phyloP scores from a whole-genome alignment of 768 basidiomycete genomes.

The Suillus americanus region DNA sequence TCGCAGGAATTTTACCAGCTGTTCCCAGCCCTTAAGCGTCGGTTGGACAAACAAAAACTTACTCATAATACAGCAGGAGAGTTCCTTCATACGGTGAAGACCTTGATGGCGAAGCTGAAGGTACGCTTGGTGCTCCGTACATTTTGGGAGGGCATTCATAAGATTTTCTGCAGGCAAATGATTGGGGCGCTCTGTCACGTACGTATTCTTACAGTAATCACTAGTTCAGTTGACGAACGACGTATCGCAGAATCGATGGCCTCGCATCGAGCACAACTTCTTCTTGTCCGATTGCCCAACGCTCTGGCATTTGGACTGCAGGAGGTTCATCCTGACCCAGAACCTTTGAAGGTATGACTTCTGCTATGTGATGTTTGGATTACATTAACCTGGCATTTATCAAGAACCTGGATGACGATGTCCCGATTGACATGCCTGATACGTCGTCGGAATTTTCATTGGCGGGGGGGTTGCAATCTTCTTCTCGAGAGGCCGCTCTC shows the following conservation, averaged over 20 bases:
- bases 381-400: not conserved
- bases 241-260: constrained; percentile 44
- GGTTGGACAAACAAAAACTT: constrained; percentile 46
- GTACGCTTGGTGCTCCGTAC: constrained; percentile 25
- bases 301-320: constrained; percentile 49
- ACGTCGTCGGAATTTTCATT: constrained; percentile 37
- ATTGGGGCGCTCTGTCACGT: constrained; percentile 68
- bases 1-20: constrained; percentile 58
- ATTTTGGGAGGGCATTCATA: not conserved
- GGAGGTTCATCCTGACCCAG: constrained; percentile 44
- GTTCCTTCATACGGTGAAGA: constrained; percentile 58
- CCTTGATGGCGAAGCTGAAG: constrained; percentile 68
- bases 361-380: not conserved
- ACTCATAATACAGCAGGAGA: constrained; percentile 53
- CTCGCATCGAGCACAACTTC: constrained; percentile 44
- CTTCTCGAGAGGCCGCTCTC: not conserved
- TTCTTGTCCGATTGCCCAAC: constrained; percentile 41
- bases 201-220: constrained; percentile 17
- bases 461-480: not conserved
- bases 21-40: constrained; percentile 47
- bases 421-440: constrained; percentile 37
- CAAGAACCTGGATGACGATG: constrained; percentile 55
- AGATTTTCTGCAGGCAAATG: constrained; percentile 45
- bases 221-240: not conserved
- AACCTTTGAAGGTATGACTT: constrained; percentile 47